Conservation (phyloP, 106 monocot species). For the Dioscorea zingiberensis region DNA sequence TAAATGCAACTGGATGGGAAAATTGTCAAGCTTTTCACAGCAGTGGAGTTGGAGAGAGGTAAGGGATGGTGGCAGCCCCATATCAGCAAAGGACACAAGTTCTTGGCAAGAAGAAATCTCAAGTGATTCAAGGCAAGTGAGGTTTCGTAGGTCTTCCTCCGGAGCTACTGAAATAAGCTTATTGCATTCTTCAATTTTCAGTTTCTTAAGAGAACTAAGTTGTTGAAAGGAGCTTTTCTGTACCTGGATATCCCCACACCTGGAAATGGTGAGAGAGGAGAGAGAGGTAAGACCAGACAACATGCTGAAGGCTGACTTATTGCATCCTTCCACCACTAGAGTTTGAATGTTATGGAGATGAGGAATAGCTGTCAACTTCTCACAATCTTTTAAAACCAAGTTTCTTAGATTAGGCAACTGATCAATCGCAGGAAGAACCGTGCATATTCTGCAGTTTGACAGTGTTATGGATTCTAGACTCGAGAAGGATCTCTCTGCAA, state of each 20-base stretch:
- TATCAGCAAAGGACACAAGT: not conserved
- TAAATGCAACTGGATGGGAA: not conserved
- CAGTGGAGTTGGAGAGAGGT: not conserved
- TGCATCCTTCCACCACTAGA: too few species aligned
- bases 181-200: constrained; percentile 1
- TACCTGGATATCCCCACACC: not conserved
- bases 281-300: not conserved
- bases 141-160: not conserved
- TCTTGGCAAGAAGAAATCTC: not conserved
- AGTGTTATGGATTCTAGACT: constrained; percentile 16
- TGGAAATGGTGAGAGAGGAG: not conserved
- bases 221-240: not conserved
- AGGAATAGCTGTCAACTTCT: too few species aligned
- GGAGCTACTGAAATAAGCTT: not conserved
- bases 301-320: too few species aligned
- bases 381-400: not conserved
- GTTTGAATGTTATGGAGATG: too few species aligned
- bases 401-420: constrained; percentile 11
- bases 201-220: not conserved
- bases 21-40: not conserved
- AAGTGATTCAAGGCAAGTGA: not conserved
- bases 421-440: constrained; percentile 2
- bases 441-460: constrained; percentile 9
- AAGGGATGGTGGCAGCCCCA: not conserved
- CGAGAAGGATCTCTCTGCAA: constrained; percentile 15